Base-by-base conservation (phyloP, 169 alveolate species). In the Babesia bigemina region DNA sequence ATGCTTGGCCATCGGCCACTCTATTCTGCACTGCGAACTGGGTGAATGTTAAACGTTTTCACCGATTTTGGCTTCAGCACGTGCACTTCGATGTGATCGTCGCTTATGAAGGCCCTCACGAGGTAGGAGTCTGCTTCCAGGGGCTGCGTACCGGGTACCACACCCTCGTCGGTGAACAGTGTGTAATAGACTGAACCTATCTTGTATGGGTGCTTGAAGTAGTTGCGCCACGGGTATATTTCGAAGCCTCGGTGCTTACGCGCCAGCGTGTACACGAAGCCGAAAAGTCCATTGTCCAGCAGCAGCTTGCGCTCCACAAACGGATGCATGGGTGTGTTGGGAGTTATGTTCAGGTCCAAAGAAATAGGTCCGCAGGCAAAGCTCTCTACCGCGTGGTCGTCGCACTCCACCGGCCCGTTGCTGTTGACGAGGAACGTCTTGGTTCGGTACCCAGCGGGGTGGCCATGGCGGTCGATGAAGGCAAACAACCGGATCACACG, bases 211-310 rank as follows among this genome's bases (percentile, higher is more conserved):
- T 42, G 33, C 21, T 17, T 22, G 48, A 61, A 12, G 70, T 16
- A 61, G n/a, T 33, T 12, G 13, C 33, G 13, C 0, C 12, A n/a
- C 55, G 33, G 28, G 55, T 61, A 10, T 19, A 61, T 16, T 16
- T 9, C 70, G 36, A 33, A 61, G 33, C 70, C 70, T 19, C 70
- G 50, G 53, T 61, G 70, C 45, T 36, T 21, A 6, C 28, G 21
- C 29, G 24, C 55, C 8, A 36, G 21, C 8, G 56, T 36, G 33
- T 14, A 61, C 36, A 42, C 16, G 4, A 7, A 29, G 22, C 55
- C 55, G 10, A 33, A 14, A 17, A 19, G n/a, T 4, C 19, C 24
- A 9, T 29, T 33, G n/a, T 29, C 52, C 36, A 33, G 17, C 50
- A 61, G 19, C 21, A 12, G 2, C 16, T 8, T 61, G 36, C 70